Evolutionary conservation across 495 filamentous ascomycete genomes (phyloP).

Genomic region (Penicillium goetzii): DNA sequence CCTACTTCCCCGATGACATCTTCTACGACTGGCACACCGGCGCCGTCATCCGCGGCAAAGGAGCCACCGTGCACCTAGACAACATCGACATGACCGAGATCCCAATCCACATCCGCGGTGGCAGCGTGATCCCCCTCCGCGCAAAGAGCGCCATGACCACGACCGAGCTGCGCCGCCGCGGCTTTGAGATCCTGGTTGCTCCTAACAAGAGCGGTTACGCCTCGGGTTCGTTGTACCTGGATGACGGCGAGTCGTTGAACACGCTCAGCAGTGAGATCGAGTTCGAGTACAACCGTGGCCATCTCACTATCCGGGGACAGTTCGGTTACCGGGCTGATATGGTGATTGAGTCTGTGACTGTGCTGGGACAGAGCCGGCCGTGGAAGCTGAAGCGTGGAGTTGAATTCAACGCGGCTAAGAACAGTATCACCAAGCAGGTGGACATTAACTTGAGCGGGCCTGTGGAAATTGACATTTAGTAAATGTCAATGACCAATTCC

Average conservation of each 20-base stretch:
- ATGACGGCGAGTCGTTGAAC: conserved; percentile 62
- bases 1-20: conserved; percentile 74
- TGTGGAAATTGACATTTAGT: conserved; percentile 21
- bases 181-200: conserved; percentile 74
- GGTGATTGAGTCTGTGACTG: conserved; percentile 50
- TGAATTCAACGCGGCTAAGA: conserved; percentile 17
- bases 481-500: not conserved
- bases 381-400: conserved; percentile 3
- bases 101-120: conserved; percentile 73
- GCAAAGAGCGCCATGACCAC: conserved; percentile 69
- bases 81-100: conserved; percentile 66
- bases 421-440: conserved; percentile 32
- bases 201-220: conserved; percentile 55
- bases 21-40: conserved; percentile 81
- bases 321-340: conserved; percentile 55
- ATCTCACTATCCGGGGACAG: conserved; percentile 53
- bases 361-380: conserved; percentile 51
- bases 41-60: conserved; percentile 58
- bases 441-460: conserved; percentile 32
- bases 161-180: conserved; percentile 62
- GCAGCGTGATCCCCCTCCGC: conserved; percentile 69
- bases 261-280: conserved; percentile 48
- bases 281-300: conserved; percentile 57
- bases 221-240: conserved; percentile 60
- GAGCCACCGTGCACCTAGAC: conserved; percentile 53